Conservation (phyloP, 495 filamentous ascomycete species). For the Apodospora peruviana region DNA sequence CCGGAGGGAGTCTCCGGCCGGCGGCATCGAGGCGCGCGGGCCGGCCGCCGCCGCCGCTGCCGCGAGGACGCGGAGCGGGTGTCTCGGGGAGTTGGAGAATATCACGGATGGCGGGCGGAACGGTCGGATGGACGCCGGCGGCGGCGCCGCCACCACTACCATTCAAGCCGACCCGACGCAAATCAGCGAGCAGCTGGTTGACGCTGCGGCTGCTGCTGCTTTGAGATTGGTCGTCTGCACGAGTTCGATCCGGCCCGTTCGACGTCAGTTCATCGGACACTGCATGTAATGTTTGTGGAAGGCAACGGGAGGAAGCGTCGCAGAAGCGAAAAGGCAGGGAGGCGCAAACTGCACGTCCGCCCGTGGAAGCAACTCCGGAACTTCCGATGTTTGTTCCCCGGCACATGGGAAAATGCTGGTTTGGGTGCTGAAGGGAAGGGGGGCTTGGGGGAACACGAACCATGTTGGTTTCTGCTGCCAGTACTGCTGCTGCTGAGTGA, state of each 20-base stretch:
- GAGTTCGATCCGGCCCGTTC: no score
- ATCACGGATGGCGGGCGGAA: conserved; percentile 46
- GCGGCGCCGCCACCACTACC: conserved; percentile 2
- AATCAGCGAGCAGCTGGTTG: conserved; percentile 45
- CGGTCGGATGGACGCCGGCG: conserved; percentile 29
- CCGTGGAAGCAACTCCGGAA: no score
- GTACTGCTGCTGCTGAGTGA: conserved; percentile 26
- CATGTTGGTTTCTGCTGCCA: conserved; percentile 16
- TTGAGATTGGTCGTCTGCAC: no score
- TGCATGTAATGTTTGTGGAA: no score
- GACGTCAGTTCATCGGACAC: no score
- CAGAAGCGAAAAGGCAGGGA: no score
- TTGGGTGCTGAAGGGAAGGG: no score
- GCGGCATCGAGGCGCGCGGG: conserved; percentile 36
- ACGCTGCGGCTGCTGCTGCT: no score
- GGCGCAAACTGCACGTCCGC: no score
- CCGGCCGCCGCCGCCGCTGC: no score
- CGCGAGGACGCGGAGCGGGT: conserved; percentile 61
- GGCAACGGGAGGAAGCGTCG: background rate
- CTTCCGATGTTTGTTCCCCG: no score
- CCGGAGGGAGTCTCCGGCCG: conserved; percentile 50
- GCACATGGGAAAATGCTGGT: no score
- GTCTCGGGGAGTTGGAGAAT: conserved; percentile 68
- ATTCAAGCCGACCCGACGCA: conserved; percentile 36
- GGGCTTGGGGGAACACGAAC: conserved; percentile 13